phyloP scores from a whole-genome alignment of 176 grass and related monocot genomes.

The Pharus latifolius region DNA sequence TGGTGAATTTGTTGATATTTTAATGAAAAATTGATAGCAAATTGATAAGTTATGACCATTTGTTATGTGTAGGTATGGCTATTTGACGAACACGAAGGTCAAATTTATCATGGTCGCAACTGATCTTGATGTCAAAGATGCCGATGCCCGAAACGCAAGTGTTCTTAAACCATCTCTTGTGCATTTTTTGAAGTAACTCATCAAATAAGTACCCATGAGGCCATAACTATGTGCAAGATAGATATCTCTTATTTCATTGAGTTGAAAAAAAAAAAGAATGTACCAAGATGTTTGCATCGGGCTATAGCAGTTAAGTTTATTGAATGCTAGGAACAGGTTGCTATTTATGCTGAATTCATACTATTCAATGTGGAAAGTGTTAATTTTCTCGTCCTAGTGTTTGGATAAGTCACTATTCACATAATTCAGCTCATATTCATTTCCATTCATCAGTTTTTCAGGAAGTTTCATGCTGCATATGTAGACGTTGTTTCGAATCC shows the following conservation, averaged over 20 bases:
- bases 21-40: background rate
- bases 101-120: slow-evolving; percentile 96
- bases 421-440: background rate
- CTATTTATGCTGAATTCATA: background rate
- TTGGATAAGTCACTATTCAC: background rate
- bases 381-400: background rate
- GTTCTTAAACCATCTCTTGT: background rate
- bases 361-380: background rate
- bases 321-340: background rate
- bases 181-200: too few species aligned
- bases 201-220: too few species aligned
- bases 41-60: background rate
- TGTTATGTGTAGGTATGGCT: slow-evolving; percentile 62
- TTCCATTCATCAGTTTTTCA: slow-evolving; percentile 65
- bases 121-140: slow-evolving; percentile 96
- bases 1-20: background rate
- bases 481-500: slow-evolving; percentile 89
- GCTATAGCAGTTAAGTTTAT: background rate
- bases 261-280: background rate
- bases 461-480: slow-evolving; percentile 91
- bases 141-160: slow-evolving; percentile 94
- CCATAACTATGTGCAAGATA: too few species aligned
- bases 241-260: background rate
- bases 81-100: slow-evolving; percentile 97
- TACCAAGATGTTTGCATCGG: background rate